These are phyloP conservation scores for Bathelium albidoporum DNA, from an alignment of 495 filamentous ascomycete species.

Conservation along the genomic window DNA sequence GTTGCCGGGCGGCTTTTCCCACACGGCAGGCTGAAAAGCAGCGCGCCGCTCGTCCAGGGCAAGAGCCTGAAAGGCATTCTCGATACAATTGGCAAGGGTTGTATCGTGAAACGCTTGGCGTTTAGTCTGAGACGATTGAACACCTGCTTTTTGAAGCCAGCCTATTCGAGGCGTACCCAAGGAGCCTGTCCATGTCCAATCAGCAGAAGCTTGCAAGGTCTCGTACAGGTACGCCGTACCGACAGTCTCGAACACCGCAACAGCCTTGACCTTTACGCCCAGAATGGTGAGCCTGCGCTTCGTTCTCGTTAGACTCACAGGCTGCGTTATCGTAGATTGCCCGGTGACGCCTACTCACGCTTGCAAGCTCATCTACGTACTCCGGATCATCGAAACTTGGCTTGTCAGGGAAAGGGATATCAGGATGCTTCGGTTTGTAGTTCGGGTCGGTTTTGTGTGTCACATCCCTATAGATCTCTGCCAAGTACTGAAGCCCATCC, in stretches of 20 bases:
- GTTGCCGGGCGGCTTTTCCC: constrained; percentile 40
- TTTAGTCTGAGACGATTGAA: constrained; percentile 38
- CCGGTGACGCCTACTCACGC: constrained; percentile 23
- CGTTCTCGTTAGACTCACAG: not conserved
- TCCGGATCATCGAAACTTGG: constrained; percentile 35
- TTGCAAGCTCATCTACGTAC: constrained; percentile 28
- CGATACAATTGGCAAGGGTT: constrained; percentile 43
- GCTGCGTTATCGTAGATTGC: not conserved
- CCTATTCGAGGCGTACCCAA: constrained; percentile 27
- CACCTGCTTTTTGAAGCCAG: constrained; percentile 30
- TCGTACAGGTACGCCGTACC: constrained; percentile 8
- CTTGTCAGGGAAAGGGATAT: constrained; percentile 48
- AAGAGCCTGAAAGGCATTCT: constrained; percentile 65
- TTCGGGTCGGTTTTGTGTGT: constrained; percentile 43
- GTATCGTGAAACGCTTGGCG: constrained; percentile 54
- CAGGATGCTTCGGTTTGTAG: constrained; percentile 46
- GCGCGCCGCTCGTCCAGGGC: constrained; percentile 58
- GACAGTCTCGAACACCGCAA: constrained; percentile 35
- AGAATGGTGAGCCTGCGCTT: constrained; percentile 23
- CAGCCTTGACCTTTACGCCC: constrained; percentile 29
- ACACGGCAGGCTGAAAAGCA: constrained; percentile 56
- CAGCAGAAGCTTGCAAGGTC: not conserved
- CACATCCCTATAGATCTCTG: constrained; percentile 55
- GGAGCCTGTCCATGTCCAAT: constrained; percentile 10
- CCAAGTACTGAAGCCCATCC: constrained; percentile 52